Base-by-base conservation (phyloP, 164 flowering plant species). In the Protea cynaroides region DNA sequence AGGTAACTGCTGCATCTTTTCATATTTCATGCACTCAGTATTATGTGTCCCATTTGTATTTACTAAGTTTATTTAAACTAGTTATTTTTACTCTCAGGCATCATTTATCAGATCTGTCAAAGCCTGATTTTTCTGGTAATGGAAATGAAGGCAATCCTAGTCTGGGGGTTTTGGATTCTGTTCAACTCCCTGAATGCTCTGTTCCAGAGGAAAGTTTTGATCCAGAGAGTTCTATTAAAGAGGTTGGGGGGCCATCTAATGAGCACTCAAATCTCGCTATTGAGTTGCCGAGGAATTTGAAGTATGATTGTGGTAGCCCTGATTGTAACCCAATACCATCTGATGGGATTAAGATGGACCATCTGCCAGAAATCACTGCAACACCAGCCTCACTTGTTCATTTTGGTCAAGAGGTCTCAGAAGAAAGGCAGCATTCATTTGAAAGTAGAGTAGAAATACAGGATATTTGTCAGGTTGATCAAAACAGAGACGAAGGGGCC, bases 301-400 rank as follows among this genome's bases (percentile, higher is more conserved):
- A 71, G 22, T 76, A 80, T 79, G 81, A 79, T 60, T 81, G 79
- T 71, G 76, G 69, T 62, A 80, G 81, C 66, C 84, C 80, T 3
- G 73, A 71, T 2, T 49, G 70, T 72, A 69, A 64, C 38, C 58
- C 68, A 50, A 69, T 49, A 7, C 68, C 78, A 38, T n/a, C 34
- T 60, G 25, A 52, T 57, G 61, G 29, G 40, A 62, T 34, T 24
- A 78, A 72, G 66, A 52, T 62, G 0, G 70, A 76, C 36, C 24
- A 65, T 67, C 54, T 29, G 11, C 38, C 66, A 3, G 75, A 69
- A 49, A 47, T 66, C 46, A 58, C 72, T 62, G 73, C 49, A 15
- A 68, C 70, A 40, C 69, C 83, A 1, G 46, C 50, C 15, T 58
- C 78, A 43, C 29, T 76, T 72, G 68, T 69, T 38, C 77, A 64